Percentiles rank a stretch among this genome's conserved stretches.
phyloP scores from a whole-genome alignment of 2,329 filamentous ascomycete species.

The Cadophora sp. region DNA sequence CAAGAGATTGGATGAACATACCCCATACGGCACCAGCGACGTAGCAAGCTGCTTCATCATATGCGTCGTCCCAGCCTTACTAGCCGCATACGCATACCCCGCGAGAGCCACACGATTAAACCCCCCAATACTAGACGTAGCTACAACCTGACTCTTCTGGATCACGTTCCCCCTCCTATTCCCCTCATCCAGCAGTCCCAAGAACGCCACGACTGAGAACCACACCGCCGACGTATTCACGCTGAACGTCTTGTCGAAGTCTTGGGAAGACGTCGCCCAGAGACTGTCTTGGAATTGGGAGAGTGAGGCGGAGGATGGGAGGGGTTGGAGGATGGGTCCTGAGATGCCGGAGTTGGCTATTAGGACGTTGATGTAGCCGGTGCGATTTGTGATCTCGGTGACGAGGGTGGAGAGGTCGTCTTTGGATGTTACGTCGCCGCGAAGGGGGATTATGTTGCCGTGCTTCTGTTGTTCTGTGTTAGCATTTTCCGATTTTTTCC shows the following conservation, averaged over 20 bases:
- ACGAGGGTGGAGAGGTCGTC: constrained; percentile 63
- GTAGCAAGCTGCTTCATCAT: constrained; percentile 69
- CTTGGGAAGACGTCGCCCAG: constrained; percentile 64
- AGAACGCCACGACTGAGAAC: constrained; percentile 71
- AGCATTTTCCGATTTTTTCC: not conserved
- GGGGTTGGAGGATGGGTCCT: constrained; percentile 50
- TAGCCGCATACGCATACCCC: constrained; percentile 80
- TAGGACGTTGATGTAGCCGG: constrained; percentile 66
- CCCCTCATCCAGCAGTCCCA: constrained; percentile 69
- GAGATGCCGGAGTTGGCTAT: constrained; percentile 65
- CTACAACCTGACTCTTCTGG: not conserved
- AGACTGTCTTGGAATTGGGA: constrained; percentile 45
- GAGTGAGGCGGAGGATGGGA: constrained; percentile 42
- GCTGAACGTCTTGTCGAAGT: constrained; percentile 65
- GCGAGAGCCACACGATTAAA: constrained; percentile 76
- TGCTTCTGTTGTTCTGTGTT: constrained; percentile 28
- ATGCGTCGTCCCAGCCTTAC: constrained; percentile 78
- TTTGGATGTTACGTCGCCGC: constrained; percentile 67
- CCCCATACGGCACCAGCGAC: constrained; percentile 65
- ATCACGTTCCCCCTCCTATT: constrained; percentile 56
- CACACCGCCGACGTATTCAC: constrained; percentile 71
- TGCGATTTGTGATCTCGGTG: constrained; percentile 58
- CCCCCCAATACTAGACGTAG: constrained; percentile 34
- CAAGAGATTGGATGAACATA: constrained; percentile 52
- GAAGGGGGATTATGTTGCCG: constrained; percentile 38